Conservation (phyloP, 805 yeast species). For the Candida ovalis region DNA sequence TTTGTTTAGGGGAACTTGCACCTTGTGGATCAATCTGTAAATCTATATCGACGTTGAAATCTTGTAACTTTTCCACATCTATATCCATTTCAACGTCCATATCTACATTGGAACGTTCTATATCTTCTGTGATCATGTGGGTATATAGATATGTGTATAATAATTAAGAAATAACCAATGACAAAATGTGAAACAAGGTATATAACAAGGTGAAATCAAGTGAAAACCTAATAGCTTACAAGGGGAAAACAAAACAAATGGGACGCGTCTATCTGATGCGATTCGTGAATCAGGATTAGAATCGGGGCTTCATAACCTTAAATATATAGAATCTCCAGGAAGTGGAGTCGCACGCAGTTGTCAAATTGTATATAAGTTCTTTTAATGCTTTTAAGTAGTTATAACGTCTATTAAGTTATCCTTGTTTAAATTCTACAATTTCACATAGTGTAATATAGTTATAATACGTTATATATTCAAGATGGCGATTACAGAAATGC, state of each 20-base stretch:
- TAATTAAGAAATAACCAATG: too few relatives aligned
- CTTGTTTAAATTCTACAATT: too few relatives aligned
- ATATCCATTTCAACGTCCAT: background rate
- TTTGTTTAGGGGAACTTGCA: background rate
- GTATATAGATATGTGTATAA: background rate
- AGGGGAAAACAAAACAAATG: background rate
- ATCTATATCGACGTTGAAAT: background rate
- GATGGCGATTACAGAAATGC: constrained; percentile 36
- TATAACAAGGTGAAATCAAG: background rate
- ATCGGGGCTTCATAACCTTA: background rate
- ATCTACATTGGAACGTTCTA: background rate
- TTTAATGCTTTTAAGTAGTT: too few relatives aligned
- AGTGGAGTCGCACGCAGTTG: too few relatives aligned
- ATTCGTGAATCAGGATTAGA: background rate
- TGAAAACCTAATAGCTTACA: background rate
- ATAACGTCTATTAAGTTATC: too few relatives aligned
- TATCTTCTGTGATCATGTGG: background rate
- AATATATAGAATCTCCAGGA: background rate
- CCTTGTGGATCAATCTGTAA: background rate
- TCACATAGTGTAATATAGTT: too few relatives aligned
- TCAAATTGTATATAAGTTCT: too few relatives aligned
- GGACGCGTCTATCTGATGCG: background rate
- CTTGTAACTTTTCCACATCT: background rate
- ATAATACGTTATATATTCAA: background rate
- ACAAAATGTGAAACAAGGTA: background rate